A percentile compares a stretch with the other conserved stretches of the same genome.
phyloP scores from a whole-genome alignment of 1,284 basidiomycete genomes.

The Apiotrichum mycotoxinovorans region DNA sequence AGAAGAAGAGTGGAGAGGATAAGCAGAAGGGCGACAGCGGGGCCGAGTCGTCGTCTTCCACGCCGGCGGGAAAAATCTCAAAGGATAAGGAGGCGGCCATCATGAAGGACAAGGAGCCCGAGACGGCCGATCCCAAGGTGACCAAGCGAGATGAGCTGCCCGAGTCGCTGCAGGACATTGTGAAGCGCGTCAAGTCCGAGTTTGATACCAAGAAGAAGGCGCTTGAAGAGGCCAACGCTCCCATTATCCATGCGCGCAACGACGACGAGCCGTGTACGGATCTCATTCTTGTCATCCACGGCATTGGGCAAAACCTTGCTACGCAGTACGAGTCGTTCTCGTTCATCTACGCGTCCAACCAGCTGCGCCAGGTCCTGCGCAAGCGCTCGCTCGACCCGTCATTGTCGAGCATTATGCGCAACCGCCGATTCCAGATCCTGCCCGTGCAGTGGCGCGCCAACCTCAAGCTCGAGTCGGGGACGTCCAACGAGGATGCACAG shows the following conservation, averaged over 20 bases:
- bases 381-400: slow-evolving; percentile 52
- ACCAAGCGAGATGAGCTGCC: not conserved
- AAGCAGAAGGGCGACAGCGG: too few relatives aligned
- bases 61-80: too few relatives aligned
- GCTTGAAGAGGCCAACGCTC: slow-evolving; percentile 44
- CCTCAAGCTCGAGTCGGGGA: slow-evolving; percentile 51
- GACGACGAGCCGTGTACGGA: slow-evolving; percentile 51
- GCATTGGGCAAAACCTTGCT: slow-evolving; percentile 54
- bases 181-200: slow-evolving; percentile 11
- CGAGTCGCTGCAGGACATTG: not conserved
- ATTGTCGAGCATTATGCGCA: slow-evolving; percentile 51
- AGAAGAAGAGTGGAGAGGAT: too few relatives aligned
- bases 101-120: slow-evolving; percentile 8
- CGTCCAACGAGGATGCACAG: slow-evolving; percentile 49
- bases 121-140: not conserved
- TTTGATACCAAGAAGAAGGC: slow-evolving; percentile 19
- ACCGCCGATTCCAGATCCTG: slow-evolving; percentile 53
- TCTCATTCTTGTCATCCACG: slow-evolving; percentile 54
- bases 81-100: slow-evolving; percentile 11
- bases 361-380: slow-evolving; percentile 51
- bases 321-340: slow-evolving; percentile 54
- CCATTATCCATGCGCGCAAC: slow-evolving; percentile 40
- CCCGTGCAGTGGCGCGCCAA: slow-evolving; percentile 58
- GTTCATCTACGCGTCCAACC: slow-evolving; percentile 55
- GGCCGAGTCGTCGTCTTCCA: too few relatives aligned